phyloP scores from a whole-genome alignment of 2,329 filamentous ascomycete species.

The Diaporthe sp. region DNA sequence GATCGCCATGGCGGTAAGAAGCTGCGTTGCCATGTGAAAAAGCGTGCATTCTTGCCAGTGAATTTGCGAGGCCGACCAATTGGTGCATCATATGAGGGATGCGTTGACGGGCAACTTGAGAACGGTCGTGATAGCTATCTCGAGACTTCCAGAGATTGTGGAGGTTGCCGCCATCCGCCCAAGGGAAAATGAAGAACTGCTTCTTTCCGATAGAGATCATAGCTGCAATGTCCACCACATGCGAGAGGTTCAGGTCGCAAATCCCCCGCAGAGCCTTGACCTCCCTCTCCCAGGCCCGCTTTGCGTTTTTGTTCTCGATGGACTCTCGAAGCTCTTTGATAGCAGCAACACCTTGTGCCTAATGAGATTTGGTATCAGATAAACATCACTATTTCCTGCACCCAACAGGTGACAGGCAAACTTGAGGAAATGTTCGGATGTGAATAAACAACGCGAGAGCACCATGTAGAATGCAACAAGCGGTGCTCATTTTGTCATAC shows the following conservation, averaged over 20 bases:
- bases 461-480: background rate
- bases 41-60: too few species aligned
- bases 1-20: background rate
- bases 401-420: background rate
- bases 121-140: too few species aligned
- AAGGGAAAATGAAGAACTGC: slow-evolving; percentile 1
- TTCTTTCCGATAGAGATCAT: background rate
- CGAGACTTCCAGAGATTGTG: slow-evolving; percentile 2
- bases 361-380: background rate
- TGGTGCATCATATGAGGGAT: background rate
- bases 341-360: background rate
- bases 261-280: background rate
- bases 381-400: background rate
- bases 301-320: background rate
- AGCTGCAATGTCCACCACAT: slow-evolving; percentile 19
- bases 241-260: background rate
- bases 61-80: too few species aligned
- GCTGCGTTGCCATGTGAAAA: too few species aligned
- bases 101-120: too few species aligned
- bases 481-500: background rate
- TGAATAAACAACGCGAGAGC: background rate
- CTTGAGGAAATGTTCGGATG: background rate
- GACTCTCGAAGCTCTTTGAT: slow-evolving; percentile 7
- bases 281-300: background rate
- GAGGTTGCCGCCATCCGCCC: too few species aligned